Evolutionary conservation across 2,329 filamentous ascomycete genomes (phyloP), one percentile per base, ranked within the genome.

Genomic region (Hymenoscyphus linearis): DNA sequence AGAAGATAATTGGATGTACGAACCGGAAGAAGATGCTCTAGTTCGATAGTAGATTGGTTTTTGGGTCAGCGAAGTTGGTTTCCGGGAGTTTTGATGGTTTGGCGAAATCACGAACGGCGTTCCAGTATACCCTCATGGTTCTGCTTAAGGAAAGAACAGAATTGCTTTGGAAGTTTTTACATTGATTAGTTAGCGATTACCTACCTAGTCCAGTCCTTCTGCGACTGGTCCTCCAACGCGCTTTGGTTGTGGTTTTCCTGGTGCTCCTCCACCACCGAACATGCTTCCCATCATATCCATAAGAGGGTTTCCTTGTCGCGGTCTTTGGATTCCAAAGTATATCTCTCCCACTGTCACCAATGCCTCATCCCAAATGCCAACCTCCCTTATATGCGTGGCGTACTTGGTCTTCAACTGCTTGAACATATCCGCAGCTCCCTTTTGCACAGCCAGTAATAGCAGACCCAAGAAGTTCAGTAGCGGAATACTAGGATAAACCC

Each of bases 211-310:
- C 68, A 88, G 69, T 13, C 84, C 84, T 68, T 86, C 84, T 3
- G 83, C 79, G 57, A 79, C 75, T 25, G 85, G 83, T 66, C 77
- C 72, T 36, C 73, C 72, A 55, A 76, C 74, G 58, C 75, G 73
- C 61, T 69, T 71, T 57, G 68, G 63, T 52, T 72, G 74, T 64
- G 76, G 68, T 57, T 72, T 72, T 44, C 67, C 67, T 50, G 69
- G 73, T 66, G 75, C 80, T 16, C 81, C 83, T 6, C 91, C 91
- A 56, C 91, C 91, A 55, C 93, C 93, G 71, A 99, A 90, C 81
- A 99, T 85, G 65, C 86, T 93, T 55, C 92, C 93, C 90, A 99
- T 96, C 93, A 99, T 98, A 74, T 99, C 95, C 76, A 98, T 85
- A 75, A 99, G 79, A 2, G 93, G 93, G 75, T 98, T 98, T 66